Base-by-base conservation (phyloP, 169 alveolate species). In the Perkinsus marinus region DNA sequence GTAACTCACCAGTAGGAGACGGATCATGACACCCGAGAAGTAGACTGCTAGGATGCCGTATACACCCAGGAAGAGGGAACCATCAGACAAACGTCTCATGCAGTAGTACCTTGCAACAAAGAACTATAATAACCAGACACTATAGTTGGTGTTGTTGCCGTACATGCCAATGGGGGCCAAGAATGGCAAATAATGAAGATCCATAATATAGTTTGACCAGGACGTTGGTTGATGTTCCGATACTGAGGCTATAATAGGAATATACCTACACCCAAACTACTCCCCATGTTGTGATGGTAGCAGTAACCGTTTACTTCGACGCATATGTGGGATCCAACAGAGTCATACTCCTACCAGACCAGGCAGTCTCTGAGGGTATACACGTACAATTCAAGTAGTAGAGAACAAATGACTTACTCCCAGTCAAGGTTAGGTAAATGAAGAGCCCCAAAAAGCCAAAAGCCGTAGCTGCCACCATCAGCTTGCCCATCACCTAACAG, bases 151-250 rank as follows among this genome's bases (percentile, higher is more conserved):
- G n/a, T n/a, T n/a, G 26, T 7, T 13, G 34, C 36, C 26, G 7
- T 16, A 91, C 90, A 93, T 39, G 89, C 95, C 95, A 68, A 92
- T 36, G 36, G 95, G 95, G 36, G 94, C 93, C 37, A 92, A 90
- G 43, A 93, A 90, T 17, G 92, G 90, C 43, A 90, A 16, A 89
- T 68, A 37, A 91, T 94, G 95, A 5, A 93, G 94, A 90, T 94
- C 94, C 91, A 94, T 89, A 26, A 94, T 39, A 38, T 94, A 94
- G n/a, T 93, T 69, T 13, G 39, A 43, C 99, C 99, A 99, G 10
- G 99, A 97, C n/a, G 99, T 97, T 36, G 99, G 99, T 94, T 98
- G 99, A 94, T 99, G 99, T 93, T 99, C 99, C 34, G 99, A 97
- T 38, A 99, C 99, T 19, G 99, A 98, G 37, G 99, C 99, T 39